These are phyloP conservation scores for Pyrenophora graminea DNA, from an alignment of 2,329 filamentous ascomycete species.

Conservation along the genomic window DNA sequence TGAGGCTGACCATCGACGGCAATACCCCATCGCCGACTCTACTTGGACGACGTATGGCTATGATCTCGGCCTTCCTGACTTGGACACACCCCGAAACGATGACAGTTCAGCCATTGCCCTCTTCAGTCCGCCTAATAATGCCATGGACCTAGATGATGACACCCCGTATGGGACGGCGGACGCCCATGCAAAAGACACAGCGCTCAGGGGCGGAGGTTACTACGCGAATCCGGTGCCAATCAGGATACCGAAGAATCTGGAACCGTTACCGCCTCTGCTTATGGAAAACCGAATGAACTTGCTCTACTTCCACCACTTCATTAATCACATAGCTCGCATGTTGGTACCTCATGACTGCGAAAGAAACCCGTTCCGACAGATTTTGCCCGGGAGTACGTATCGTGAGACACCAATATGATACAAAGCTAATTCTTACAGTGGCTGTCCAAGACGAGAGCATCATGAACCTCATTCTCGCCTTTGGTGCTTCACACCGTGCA, in stretches of 20 bases:
- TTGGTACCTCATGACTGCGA: conserved; percentile 65
- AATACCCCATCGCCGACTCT: conserved; percentile 38
- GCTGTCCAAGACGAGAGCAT: conserved; percentile 71
- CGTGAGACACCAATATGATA: no score
- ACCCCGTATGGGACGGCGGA: conserved; percentile 41
- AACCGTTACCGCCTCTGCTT: conserved; percentile 61
- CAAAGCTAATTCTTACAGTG: conserved; percentile 53
- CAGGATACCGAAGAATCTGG: conserved; percentile 62
- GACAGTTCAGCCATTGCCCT: conserved; percentile 66
- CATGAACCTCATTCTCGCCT: conserved; percentile 76
- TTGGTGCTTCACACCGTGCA: conserved; percentile 82
- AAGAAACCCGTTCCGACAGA: conserved; percentile 63
- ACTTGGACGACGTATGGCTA: conserved; percentile 65
- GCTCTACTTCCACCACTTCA: conserved; percentile 73
- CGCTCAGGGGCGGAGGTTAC: conserved; percentile 66
- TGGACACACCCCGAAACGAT: conserved; percentile 72
- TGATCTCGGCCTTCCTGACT: conserved; percentile 70
- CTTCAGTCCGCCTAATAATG: conserved; percentile 40
- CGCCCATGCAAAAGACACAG: conserved; percentile 53
- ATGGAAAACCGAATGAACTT: conserved; percentile 79
- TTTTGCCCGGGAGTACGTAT: conserved; percentile 64
- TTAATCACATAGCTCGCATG: conserved; percentile 78
- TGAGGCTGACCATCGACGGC: conserved; percentile 51
- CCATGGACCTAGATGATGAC: conserved; percentile 40
- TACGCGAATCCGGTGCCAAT: conserved; percentile 72